Evolutionary conservation across 805 yeast species (phyloP).

Genomic region (Candida odintsovae): DNA sequence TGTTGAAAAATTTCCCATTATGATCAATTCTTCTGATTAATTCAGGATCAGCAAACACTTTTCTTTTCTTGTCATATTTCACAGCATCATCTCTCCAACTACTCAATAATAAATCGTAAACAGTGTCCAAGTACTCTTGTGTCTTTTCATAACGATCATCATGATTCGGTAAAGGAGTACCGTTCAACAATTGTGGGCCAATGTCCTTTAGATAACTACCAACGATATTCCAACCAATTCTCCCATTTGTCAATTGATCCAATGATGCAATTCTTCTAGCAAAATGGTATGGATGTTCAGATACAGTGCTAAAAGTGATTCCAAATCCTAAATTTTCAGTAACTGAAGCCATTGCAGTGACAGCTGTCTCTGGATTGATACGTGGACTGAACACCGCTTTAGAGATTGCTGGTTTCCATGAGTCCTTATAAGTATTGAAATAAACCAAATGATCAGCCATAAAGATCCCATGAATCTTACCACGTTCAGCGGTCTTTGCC

Average conservation of each 20-base stretch:
- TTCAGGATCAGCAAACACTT: slow-evolving; percentile 29
- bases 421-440: slow-evolving; percentile 33
- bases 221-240: slow-evolving; percentile 41
- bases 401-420: slow-evolving; percentile 26
- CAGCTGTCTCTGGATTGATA: slow-evolving; percentile 26
- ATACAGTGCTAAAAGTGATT: slow-evolving; percentile 35
- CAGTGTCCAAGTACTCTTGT: slow-evolving; percentile 34
- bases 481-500: slow-evolving; percentile 29
- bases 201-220: slow-evolving; percentile 37
- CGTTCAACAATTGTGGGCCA: slow-evolving; percentile 31
- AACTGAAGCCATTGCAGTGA: slow-evolving; percentile 23
- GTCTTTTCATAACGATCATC: slow-evolving; percentile 35
- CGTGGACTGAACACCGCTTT: slow-evolving; percentile 23
- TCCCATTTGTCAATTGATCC: slow-evolving; percentile 36
- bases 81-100: slow-evolving; percentile 37
- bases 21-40: slow-evolving; percentile 32
- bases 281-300: slow-evolving; percentile 36
- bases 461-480: slow-evolving; percentile 31
- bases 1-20: slow-evolving; percentile 32
- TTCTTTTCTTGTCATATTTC: slow-evolving; percentile 19
- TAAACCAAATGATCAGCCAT: slow-evolving; percentile 34
- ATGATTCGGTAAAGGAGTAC: slow-evolving; percentile 30
- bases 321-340: slow-evolving; percentile 34
- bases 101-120: slow-evolving; percentile 31
- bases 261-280: slow-evolving; percentile 37